Conservation (phyloP, 2,329 filamentous ascomycete species). For the Westerdykella aurantiaca region DNA sequence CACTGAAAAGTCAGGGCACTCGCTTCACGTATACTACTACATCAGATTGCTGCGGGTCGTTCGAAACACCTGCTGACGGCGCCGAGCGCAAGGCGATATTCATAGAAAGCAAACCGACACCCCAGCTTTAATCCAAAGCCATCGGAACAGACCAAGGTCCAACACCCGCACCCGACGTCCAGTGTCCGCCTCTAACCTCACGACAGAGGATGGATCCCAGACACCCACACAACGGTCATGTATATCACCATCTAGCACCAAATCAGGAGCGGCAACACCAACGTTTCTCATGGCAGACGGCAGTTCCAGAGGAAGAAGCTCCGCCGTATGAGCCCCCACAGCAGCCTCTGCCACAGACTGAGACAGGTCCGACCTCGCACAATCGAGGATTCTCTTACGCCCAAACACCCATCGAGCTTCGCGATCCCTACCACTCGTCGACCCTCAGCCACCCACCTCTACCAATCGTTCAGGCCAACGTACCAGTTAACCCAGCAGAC, state of each 20-base stretch:
- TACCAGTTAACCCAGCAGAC: neutral
- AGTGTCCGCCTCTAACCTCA: too few relatives aligned
- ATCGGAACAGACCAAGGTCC: too few relatives aligned
- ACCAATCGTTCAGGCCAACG: conserved; percentile 5
- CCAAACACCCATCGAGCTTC: conserved; percentile 32
- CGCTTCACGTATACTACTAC: conserved; percentile 6
- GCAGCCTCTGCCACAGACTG: conserved; percentile 10
- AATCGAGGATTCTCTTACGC: conserved; percentile 33
- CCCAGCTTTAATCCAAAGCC: too few relatives aligned
- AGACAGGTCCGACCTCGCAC: conserved; percentile 10
- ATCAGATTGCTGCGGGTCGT: too few relatives aligned
- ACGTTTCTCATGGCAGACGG: conserved; percentile 33
- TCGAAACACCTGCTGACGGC: conserved; percentile 3
- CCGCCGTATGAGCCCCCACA: conserved; percentile 12
- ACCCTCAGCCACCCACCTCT: conserved; percentile 19
- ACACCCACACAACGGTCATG: conserved; percentile 11
- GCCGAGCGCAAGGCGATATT: too few relatives aligned
- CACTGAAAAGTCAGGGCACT: too few relatives aligned
- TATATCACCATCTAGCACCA: conserved; percentile 4
- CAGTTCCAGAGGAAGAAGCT: conserved; percentile 15
- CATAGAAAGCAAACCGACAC: too few relatives aligned
- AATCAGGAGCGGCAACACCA: conserved; percentile 10
- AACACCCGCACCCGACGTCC: too few relatives aligned
- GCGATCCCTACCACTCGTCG: conserved; percentile 20
- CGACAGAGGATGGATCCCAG: conserved; percentile 12